Evolutionary conservation across 1,284 basidiomycete species (phyloP).

Genomic region (Peniophora sp.): DNA sequence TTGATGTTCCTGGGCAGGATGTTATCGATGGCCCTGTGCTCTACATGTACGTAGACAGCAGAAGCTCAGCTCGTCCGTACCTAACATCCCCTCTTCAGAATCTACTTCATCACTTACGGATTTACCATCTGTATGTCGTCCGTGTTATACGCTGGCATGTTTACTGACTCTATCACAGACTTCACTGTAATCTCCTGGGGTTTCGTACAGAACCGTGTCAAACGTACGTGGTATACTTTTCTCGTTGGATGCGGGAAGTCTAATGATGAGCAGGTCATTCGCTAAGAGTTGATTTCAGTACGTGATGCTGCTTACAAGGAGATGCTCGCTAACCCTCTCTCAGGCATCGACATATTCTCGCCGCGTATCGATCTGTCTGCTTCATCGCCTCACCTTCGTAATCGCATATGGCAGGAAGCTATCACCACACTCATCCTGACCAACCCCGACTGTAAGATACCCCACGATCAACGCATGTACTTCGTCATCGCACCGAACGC

Average conservation of each 20-base stretch:
- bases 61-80: too few relatives aligned
- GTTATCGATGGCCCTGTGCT: conserved; percentile 53
- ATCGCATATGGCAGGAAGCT: conserved; percentile 81
- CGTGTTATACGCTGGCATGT: not conserved
- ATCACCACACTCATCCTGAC: conserved; percentile 64
- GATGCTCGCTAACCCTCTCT: conserved; percentile 4
- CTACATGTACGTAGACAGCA: conserved; percentile 43
- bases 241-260: not conserved
- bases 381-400: conserved; percentile 55
- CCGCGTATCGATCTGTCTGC: conserved; percentile 58
- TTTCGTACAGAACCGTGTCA: conserved; percentile 44
- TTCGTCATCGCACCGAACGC: conserved; percentile 52
- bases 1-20: conserved; percentile 46
- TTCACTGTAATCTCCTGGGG: conserved; percentile 52
- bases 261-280: conserved; percentile 36
- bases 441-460: conserved; percentile 53
- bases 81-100: conserved; percentile 26
- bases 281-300: conserved; percentile 70
- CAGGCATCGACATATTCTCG: conserved; percentile 76
- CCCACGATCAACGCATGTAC: conserved; percentile 46
- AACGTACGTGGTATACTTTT: conserved; percentile 33
- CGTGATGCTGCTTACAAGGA: conserved; percentile 16
- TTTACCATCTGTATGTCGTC: conserved; percentile 46
- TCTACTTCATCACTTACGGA: conserved; percentile 62
- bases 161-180: conserved; percentile 30